Base-by-base conservation (phyloP, 1,284 basidiomycete species). In the Rhodotorula sp. region DNA sequence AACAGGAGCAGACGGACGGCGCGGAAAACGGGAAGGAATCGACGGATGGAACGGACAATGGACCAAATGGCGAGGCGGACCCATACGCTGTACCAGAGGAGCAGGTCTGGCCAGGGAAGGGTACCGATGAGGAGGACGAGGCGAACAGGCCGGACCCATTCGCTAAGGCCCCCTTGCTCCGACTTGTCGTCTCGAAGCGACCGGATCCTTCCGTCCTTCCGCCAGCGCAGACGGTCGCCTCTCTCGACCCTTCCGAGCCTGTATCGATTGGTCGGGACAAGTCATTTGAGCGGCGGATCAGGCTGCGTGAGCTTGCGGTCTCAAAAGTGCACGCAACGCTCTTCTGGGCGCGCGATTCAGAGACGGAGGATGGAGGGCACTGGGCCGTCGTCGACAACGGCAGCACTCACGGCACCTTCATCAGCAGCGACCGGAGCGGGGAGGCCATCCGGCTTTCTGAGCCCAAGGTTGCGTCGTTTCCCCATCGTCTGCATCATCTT, bases 131-230 rank as follows among this genome's bases (percentile, higher is more conserved):
- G 15, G 55, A 24, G 34, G 55, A 28, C 13, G 55, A 24, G 24
- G 26, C 37, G 2, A 22, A 34, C n/a, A 16, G 9, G 18, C 54
- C 31, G 22, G 68, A 70, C 37, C 65, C 50, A 0, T 59, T 46
- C 28, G 91, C 95, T 71, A 53, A 64, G 15, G 67, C 67, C 1
- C 72, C 72, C 4, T 47, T 69, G 5, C 59, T 74, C 20, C 64
- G 72, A 13, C 70, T 74, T 59, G 67, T 74, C 52, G 60, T 74
- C 46, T 34, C 20, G 46, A 16, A 54, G 8, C 53, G 54, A 4
- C 59, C 72, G 9, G 31, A 53, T 2, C 26, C 62, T 1, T n/a
- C 63, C 10, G 59, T 65, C 15, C 48, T 74, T 2, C 53, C 64
- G 0, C 8, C 20, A 15, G 26, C 57, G 4, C 59, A 59, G 1